These are phyloP conservation scores for Nissolia schottii DNA, from an alignment of 306 rosid species.

Conservation along the genomic window DNA sequence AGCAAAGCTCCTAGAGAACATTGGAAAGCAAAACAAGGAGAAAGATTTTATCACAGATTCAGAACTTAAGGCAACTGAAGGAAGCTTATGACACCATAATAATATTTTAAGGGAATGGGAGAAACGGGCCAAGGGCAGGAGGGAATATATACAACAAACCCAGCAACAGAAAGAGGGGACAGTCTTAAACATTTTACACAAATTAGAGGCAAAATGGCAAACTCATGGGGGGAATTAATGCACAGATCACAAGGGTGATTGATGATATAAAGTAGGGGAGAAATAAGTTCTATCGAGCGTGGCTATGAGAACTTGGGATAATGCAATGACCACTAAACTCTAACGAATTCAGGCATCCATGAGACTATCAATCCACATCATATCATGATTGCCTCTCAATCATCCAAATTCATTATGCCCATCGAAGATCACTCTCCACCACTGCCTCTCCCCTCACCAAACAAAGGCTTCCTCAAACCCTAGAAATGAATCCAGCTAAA, in stretches of 20 bases:
- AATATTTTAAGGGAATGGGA: not conserved
- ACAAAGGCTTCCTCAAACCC: not conserved
- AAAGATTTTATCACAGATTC: not conserved
- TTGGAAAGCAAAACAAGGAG: not conserved
- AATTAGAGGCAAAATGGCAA: not conserved
- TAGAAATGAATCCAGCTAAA: not conserved
- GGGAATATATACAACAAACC: not conserved
- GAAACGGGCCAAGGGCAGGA: not conserved
- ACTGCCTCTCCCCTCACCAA: not conserved
- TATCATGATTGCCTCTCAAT: not conserved
- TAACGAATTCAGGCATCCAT: not conserved
- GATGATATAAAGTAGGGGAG: not conserved
- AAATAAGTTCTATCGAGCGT: not conserved
- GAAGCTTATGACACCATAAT: not conserved
- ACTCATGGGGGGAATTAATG: not conserved
- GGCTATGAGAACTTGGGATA: not conserved
- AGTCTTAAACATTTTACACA: not conserved
- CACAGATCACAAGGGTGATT: not conserved
- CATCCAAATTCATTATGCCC: not conserved
- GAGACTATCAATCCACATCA: not conserved
- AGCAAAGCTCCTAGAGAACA: constrained; percentile 5
- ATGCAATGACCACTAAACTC: not conserved
- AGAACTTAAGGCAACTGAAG: not conserved
- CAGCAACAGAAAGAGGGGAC: not conserved
- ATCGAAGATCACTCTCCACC: not conserved